These are phyloP conservation scores for Aphanomyces cochlioides DNA, from an alignment of 352 stramenopile genomes.

Conservation along the genomic window DNA sequence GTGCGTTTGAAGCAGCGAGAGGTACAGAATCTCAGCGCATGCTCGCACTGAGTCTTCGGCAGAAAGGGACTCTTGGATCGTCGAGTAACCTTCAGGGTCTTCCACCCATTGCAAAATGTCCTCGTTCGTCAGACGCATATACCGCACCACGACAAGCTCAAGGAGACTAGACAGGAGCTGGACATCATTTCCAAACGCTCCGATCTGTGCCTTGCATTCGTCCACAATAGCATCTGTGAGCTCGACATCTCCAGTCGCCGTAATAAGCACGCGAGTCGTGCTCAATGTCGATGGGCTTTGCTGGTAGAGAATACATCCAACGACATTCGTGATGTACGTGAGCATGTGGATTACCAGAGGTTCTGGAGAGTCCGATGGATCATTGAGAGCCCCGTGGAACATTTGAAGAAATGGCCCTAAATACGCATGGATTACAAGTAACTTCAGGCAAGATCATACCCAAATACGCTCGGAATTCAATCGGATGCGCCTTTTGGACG, in stretches of 20 bases:
- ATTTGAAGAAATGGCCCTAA: constrained; percentile 19
- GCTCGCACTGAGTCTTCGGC: constrained; percentile 71
- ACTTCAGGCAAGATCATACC: constrained; percentile 38
- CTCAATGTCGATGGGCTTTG: constrained; percentile 39
- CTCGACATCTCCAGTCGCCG: constrained; percentile 64
- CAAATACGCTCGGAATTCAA: constrained; percentile 81
- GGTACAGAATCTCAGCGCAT: constrained; percentile 77
- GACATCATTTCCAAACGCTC: constrained; percentile 30
- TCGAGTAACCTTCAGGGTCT: constrained; percentile 64
- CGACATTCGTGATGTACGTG: constrained; percentile 76
- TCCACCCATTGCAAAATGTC: constrained; percentile 70
- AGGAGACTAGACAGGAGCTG: constrained; percentile 56
- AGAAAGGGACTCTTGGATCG: constrained; percentile 70
- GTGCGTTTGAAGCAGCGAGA: constrained; percentile 76
- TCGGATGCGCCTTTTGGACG: constrained; percentile 72
- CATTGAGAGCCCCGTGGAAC: constrained; percentile 25
- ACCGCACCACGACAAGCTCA: constrained; percentile 69
- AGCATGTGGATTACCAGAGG: constrained; percentile 65
- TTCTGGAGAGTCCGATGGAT: constrained; percentile 30
- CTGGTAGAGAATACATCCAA: constrained; percentile 81
- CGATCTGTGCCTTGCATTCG: constrained; percentile 37
- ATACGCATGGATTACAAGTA: constrained; percentile 23
- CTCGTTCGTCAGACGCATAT: constrained; percentile 52
- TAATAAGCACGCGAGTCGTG: constrained; percentile 74
- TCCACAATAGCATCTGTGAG: constrained; percentile 74